Percentiles rank a stretch among this genome's conserved stretches.
phyloP scores from a whole-genome alignment of 2,329 filamentous ascomycete genomes.

The Coleophoma crateriformis region DNA sequence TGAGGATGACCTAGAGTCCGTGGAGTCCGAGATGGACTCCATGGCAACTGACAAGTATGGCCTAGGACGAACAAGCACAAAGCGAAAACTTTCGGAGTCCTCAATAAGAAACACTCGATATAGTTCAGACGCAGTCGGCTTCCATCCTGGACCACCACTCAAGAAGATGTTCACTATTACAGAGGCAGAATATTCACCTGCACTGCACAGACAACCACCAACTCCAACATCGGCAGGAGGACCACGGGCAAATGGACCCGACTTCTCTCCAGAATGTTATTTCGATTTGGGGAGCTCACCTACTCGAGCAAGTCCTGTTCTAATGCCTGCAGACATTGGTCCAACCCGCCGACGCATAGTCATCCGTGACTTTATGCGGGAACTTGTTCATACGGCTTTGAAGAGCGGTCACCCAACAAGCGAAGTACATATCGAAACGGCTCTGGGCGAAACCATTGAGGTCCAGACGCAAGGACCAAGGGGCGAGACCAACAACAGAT shows the following conservation, averaged over 20 bases:
- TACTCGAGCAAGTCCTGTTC: background rate
- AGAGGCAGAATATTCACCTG: constrained; percentile 11
- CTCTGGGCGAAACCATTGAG: constrained; percentile 21
- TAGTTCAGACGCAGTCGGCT: constrained; percentile 10
- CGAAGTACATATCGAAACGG: constrained; percentile 16
- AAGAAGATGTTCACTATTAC: constrained; percentile 21
- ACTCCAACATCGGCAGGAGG: background rate
- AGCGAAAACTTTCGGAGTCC: background rate
- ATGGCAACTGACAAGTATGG: background rate
- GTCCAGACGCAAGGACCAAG: constrained; percentile 17
- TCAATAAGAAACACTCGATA: constrained; percentile 9
- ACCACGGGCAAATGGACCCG: background rate
- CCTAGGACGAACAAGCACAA: constrained; percentile 4
- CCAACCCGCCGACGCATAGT: constrained; percentile 16
- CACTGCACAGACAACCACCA: constrained; percentile 7
- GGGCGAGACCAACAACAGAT: constrained; percentile 20
- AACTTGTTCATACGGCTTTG: constrained; percentile 19
- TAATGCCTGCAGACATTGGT: constrained; percentile 9
- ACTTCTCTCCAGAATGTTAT: background rate
- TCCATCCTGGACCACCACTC: constrained; percentile 15
- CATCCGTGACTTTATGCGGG: constrained; percentile 22
- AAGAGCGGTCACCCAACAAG: constrained; percentile 18
- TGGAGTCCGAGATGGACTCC: background rate
- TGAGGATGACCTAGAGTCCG: constrained; percentile 7
- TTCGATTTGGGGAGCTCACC: background rate